Evolutionary conservation across 2,329 filamentous ascomycete species (phyloP), one percentile per base, ranked within the genome.

Genomic region (Exophiala lecanii-corni): DNA sequence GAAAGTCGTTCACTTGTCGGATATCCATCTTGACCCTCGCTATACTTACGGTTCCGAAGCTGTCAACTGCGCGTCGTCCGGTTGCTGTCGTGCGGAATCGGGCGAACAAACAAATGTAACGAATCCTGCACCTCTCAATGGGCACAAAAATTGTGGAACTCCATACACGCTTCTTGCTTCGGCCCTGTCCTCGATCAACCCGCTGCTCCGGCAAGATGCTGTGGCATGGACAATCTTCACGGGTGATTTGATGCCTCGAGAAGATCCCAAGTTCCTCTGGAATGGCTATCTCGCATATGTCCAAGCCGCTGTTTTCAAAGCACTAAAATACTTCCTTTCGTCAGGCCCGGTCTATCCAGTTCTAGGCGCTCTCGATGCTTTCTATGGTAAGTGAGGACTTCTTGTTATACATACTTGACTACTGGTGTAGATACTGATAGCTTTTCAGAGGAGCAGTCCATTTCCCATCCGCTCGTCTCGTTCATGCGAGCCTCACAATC

Each of bases 21-120:
- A 32, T 13, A 5, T 32, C 30, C 30, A 32, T 32, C 30, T 32
- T 32, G 30, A 32, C n/a, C 30, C 30, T 13, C 30, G 30, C 30
- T 32, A 32, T 32, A 32, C 30, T 5, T 12, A 13, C n/a, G 30
- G 30, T 13, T 12, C 30, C 5, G 30, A 32, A 32, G 30, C 30
- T 13, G 30, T 32, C 5, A 16, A 32, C 30, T 32, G 30, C n/a
- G 12, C 30, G n/a, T 32, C 30, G 5, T 12, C n/a, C 5, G 30
- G 30, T 32, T 32, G 30, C n/a, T 32, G 30, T 13, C 30, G 30
- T 5, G 5, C 30, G n/a, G 30, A 32, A 12, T 16, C 30, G n/a
- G n/a, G 17, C 5, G 17, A 32, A 12, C 5, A 32, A 32, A 32
- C n/a, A 12, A 13, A 13, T 5, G 17, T 32, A 7, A 5, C n/a